phyloP scores from a whole-genome alignment of 1,284 basidiomycete species.

The Albatrellus sp. region DNA sequence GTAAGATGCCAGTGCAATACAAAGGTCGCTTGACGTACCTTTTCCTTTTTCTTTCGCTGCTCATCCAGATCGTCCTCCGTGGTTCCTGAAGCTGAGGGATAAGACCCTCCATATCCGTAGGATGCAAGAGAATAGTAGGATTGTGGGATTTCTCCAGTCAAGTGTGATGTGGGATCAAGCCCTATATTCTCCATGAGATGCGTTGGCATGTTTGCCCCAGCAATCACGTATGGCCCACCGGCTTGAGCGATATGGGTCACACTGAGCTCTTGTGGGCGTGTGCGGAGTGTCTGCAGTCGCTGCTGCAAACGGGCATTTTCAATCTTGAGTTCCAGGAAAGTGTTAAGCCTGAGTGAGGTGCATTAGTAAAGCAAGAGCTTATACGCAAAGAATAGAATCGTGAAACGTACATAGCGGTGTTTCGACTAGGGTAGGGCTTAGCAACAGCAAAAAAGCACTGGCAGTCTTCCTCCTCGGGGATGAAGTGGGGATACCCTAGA shows the following conservation, averaged over 20 bases:
- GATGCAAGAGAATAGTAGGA: constrained; percentile 5
- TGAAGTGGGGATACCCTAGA: constrained; percentile 51
- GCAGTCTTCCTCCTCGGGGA: constrained; percentile 19
- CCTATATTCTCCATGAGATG: constrained; percentile 8
- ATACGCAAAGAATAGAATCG: not conserved
- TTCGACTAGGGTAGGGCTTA: constrained; percentile 67
- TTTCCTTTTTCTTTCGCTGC: constrained; percentile 30
- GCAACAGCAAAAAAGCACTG: constrained; percentile 62
- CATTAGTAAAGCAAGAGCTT: not conserved
- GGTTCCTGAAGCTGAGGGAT: not conserved
- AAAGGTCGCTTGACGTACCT: constrained; percentile 17
- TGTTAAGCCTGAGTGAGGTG: constrained; percentile 44
- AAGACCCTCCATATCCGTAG: constrained; percentile 5
- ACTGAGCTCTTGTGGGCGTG: constrained; percentile 12
- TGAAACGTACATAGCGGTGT: constrained; percentile 47
- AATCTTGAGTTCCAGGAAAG: constrained; percentile 65
- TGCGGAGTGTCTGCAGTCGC: constrained; percentile 32
- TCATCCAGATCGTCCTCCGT: constrained; percentile 8
- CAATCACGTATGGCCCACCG: not conserved
- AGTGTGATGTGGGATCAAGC: constrained; percentile 3
- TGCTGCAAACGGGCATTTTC: constrained; percentile 63
- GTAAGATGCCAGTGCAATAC: constrained; percentile 2
- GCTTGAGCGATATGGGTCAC: constrained; percentile 1
- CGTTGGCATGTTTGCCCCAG: constrained; percentile 4
- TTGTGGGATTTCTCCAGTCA: constrained; percentile 2